Percentiles rank a stretch among this genome's conserved stretches.
Conservation (phyloP, 1,139 yeast genomes). For the Arxiozyma slooffiae region DNA sequence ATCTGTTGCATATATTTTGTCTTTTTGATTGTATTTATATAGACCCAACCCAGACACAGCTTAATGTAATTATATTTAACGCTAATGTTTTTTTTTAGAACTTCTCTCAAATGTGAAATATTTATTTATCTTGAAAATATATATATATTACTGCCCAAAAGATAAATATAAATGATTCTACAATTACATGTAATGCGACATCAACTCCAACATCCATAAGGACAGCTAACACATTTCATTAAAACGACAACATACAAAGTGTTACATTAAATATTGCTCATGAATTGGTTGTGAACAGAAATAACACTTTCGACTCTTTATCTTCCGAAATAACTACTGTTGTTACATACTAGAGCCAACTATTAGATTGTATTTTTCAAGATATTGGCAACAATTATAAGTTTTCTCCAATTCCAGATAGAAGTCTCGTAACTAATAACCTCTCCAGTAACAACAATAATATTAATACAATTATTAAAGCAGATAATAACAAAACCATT, state of each 20-base stretch:
- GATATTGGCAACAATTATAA: no score
- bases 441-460: neutral
- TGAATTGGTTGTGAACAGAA: conserved; percentile 28
- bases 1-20: no score
- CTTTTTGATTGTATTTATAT: no score
- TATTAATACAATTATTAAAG: neutral
- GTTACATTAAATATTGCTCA: conserved; percentile 22
- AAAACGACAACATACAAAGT: conserved; percentile 10
- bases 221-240: no score
- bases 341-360: neutral
- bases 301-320: conserved; percentile 3
- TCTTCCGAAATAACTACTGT: neutral
- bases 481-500: conserved; percentile 1
- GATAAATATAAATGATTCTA: neutral
- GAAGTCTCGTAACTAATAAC: neutral
- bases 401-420: neutral
- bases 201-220: no score
- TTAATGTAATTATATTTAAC: neutral
- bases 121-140: no score
- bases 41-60: neutral
- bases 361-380: neutral
- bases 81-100: neutral
- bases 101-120: neutral
- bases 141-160: neutral
- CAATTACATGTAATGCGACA: neutral